These are phyloP conservation scores for Circinella minor DNA, from an alignment of 371 early-diverging fungal species.

Conservation along the genomic window DNA sequence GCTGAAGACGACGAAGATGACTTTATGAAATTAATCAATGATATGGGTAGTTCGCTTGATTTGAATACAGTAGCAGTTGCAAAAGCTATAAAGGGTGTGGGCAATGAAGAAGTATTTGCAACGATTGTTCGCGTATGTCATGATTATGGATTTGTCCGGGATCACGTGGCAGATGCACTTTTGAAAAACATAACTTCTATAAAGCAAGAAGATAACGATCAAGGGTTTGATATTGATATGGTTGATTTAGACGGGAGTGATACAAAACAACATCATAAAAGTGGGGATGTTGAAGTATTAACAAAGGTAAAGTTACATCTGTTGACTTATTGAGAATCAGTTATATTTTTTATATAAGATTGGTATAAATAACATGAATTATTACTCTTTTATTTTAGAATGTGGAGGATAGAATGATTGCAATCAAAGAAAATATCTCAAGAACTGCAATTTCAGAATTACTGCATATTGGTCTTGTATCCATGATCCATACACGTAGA, in stretches of 20 bases:
- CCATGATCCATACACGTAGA: constrained; percentile 35
- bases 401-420: constrained; percentile 36
- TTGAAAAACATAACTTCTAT: constrained; percentile 17
- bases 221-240: constrained; percentile 15
- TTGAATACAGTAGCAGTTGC: constrained; percentile 32
- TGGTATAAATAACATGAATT: no score
- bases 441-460: constrained; percentile 29
- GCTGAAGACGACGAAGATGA: constrained; percentile 38
- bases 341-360: no score
- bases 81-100: constrained; percentile 35
- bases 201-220: constrained; percentile 10
- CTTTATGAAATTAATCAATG: constrained; percentile 49
- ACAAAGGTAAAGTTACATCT: constrained; percentile 5
- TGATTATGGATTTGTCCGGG: constrained; percentile 35
- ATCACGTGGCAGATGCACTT: constrained; percentile 28
- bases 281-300: constrained; percentile 6
- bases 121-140: constrained; percentile 43
- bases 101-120: constrained; percentile 39
- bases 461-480: constrained; percentile 45
- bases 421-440: constrained; percentile 25
- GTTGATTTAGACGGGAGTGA: constrained; percentile 14
- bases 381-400: constrained; percentile 25
- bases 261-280: not conserved
- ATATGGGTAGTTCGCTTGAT: constrained; percentile 31
- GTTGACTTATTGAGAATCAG: no score